Percentiles rank a stretch among this genome's conserved stretches.
These are phyloP conservation scores for Angomonas desouzai DNA, from an alignment of 208 protist species.

Conservation along the genomic window DNA sequence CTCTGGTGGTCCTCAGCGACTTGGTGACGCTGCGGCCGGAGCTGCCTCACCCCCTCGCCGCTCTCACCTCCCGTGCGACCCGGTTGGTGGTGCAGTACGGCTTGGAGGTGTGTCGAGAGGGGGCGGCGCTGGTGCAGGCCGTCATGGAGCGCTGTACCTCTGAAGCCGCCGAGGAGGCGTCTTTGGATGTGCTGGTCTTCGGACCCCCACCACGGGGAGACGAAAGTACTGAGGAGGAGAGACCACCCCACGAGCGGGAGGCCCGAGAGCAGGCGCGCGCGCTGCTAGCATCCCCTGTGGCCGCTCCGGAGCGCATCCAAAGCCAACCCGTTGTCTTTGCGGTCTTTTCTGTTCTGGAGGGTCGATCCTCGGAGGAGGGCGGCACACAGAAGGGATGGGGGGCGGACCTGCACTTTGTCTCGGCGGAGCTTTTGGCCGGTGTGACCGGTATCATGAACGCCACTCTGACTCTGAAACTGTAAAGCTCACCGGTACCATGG, in stretches of 20 bases:
- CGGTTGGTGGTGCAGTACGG: slow-evolving; percentile 75
- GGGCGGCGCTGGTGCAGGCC: slow-evolving; percentile 44
- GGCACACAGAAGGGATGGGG: slow-evolving; percentile 18
- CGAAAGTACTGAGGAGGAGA: slow-evolving; percentile 16
- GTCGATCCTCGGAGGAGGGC: slow-evolving; percentile 8
- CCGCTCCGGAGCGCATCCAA: background rate
- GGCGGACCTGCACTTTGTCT: slow-evolving; percentile 32
- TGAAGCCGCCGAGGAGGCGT: slow-evolving; percentile 54
- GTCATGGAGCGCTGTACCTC: slow-evolving; percentile 68
- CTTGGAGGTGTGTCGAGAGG: slow-evolving; percentile 67
- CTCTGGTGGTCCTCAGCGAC: slow-evolving; percentile 69
- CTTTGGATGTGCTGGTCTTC: slow-evolving; percentile 62
- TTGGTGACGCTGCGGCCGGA: slow-evolving; percentile 44
- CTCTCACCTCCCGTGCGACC: background rate
- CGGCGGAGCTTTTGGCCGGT: slow-evolving; percentile 34
- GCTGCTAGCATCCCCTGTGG: slow-evolving; percentile 13
- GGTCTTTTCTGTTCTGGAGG: slow-evolving; percentile 52
- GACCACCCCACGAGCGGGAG: slow-evolving; percentile 10
- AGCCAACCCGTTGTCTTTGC: slow-evolving; percentile 18
- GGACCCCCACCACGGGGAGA: slow-evolving; percentile 20
- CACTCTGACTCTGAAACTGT: slow-evolving; percentile 12
- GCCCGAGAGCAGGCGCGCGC: slow-evolving; percentile 12
- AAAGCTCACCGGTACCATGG: background rate
- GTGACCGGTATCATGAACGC: slow-evolving; percentile 36
- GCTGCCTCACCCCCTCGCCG: background rate